These are phyloP conservation scores for Butyriboletus loyo DNA, from an alignment of 768 basidiomycete genomes.

Conservation along the genomic window DNA sequence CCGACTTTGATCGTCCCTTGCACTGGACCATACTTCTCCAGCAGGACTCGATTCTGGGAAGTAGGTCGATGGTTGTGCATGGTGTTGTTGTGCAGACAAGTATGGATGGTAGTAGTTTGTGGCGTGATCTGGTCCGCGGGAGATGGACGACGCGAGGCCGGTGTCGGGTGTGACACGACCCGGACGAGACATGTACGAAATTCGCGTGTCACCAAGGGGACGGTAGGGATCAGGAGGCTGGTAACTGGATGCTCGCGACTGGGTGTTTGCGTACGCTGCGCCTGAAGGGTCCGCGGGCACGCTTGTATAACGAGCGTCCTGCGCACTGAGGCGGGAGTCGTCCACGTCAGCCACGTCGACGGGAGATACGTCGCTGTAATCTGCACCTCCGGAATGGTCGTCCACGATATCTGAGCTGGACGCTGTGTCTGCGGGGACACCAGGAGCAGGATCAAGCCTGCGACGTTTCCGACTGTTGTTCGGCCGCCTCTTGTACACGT, in stretches of 20 bases:
- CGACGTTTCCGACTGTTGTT: slow-evolving; percentile 79
- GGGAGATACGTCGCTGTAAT: slow-evolving; percentile 40
- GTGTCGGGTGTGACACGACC: slow-evolving; percentile 27
- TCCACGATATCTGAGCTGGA: slow-evolving; percentile 34
- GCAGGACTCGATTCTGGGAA: slow-evolving; percentile 17
- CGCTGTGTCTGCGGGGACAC: slow-evolving; percentile 30
- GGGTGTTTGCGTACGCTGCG: slow-evolving; percentile 11
- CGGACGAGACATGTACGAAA: slow-evolving; percentile 27
- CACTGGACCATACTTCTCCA: slow-evolving; percentile 20
- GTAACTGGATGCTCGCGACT: slow-evolving; percentile 21
- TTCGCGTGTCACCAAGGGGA: slow-evolving; percentile 26
- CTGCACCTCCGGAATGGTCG: slow-evolving; percentile 23
- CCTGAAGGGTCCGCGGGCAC: slow-evolving; percentile 19
- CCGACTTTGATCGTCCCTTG: slow-evolving; percentile 24
- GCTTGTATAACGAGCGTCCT: slow-evolving; percentile 24
- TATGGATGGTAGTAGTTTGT: slow-evolving; percentile 27
- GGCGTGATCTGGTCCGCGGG: slow-evolving; percentile 26
- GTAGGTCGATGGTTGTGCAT: slow-evolving; percentile 23
- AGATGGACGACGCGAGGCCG: slow-evolving; percentile 13
- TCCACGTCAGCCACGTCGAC: slow-evolving; percentile 32
- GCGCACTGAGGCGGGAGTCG: slow-evolving; percentile 11
- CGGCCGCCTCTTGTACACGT: slow-evolving; percentile 83
- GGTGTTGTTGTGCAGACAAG: slow-evolving; percentile 21
- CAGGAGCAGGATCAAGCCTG: slow-evolving; percentile 34
- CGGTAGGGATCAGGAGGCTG: slow-evolving; percentile 27